A percentile compares a stretch with the other conserved stretches of the same genome.
phyloP scores from a whole-genome alignment of 2,329 filamentous ascomycete species.

The Claviceps spartinae region DNA sequence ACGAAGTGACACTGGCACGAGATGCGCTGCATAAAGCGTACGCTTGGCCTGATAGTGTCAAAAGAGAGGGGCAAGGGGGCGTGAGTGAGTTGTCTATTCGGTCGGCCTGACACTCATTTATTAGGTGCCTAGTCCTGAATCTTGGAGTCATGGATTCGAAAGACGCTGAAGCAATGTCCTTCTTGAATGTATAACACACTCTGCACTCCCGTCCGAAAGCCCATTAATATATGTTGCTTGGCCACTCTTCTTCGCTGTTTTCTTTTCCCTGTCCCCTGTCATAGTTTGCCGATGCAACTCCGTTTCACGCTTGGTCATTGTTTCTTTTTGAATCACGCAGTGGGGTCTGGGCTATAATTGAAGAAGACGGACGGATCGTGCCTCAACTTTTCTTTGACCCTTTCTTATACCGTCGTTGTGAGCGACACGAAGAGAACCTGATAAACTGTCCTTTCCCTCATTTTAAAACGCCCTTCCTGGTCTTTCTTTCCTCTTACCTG shows the following conservation, averaged over 20 bases:
- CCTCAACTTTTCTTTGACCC: not conserved
- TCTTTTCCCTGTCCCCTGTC: not conserved
- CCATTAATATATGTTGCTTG: not conserved
- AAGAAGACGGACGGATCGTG: not conserved
- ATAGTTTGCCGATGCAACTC: not conserved
- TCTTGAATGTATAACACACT: not conserved
- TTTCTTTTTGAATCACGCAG: slow-evolving; percentile 1
- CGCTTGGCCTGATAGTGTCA: not conserved
- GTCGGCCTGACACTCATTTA: not conserved
- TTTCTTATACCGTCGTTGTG: not conserved
- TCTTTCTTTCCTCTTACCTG: not conserved
- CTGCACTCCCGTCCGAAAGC: not conserved
- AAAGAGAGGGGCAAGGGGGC: not conserved
- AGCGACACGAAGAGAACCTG: not conserved
- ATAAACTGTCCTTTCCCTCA: not conserved
- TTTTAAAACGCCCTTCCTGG: not conserved
- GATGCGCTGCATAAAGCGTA: not conserved
- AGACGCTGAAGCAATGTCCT: not conserved
- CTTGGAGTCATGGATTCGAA: not conserved
- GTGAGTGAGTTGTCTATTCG: not conserved
- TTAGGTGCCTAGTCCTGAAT: not conserved
- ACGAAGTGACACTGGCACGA: slow-evolving; percentile 1
- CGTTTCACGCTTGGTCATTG: not conserved
- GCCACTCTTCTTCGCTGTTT: not conserved
- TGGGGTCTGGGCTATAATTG: not conserved